Base-by-base conservation (phyloP, 2,329 filamentous ascomycete species). In the Diaporthe australafricana region DNA sequence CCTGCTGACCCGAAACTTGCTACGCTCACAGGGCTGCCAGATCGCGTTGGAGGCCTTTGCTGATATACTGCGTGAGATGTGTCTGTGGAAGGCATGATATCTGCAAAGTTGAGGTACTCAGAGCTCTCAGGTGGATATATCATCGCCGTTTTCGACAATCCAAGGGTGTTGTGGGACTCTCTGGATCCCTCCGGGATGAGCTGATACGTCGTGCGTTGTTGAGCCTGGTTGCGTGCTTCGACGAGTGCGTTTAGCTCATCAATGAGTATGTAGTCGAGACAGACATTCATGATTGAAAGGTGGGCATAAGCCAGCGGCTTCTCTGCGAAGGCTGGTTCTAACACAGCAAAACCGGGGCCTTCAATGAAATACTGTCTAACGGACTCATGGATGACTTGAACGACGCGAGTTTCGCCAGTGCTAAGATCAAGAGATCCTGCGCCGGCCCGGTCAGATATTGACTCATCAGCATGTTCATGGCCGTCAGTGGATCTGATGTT, bases 361-460 rank as follows among this genome's bases (percentile, higher is more conserved):
- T 20, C 27, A 20, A 63, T 35, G 2, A 63, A 63, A 9, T 25
- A 63, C 2, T 63, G 42, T 47, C 60, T 2, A 7, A 63, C 42
- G 1, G 60, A 63, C 4, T 63, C 60, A 38, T 48, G 27, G 17
- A 48, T 63, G 2, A 63, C 60, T 25, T 63, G 42, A 11, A 63
- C 7, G 27, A 48, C 60, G 1, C 60, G 2, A 3, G 60, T 48
- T 8, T 63, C 60, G 1, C 60, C 60, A 1, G 30, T 35, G 3
- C 25, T 30, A 6, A 63, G 7, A 4, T 63, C 42, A 35, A 63
- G 60, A 17, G 60, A 63, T 7, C 60, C 60, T 48, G 60, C 60
- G 14, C 60, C 27, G 0, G 60, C 42, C 1, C 60, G 20, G 1
- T 35, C 27, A 48, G 60, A 63, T 6, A 12, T 20, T 3, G 60